Base-by-base conservation (phyloP, 495 filamentous ascomycete genomes). In the Jackrogersella minutella region DNA sequence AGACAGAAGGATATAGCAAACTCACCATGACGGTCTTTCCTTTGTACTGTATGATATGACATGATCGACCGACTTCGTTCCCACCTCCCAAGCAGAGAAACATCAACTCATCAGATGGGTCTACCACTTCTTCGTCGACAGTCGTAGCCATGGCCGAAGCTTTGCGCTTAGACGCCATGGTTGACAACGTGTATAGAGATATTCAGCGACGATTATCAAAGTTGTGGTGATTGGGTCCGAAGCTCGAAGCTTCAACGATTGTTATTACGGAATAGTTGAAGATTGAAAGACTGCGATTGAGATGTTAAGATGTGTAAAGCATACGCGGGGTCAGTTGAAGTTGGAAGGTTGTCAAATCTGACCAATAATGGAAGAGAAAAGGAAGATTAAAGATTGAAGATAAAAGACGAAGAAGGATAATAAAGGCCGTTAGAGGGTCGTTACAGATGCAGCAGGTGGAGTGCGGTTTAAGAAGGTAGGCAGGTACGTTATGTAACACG, bases 21-120 rank as follows among this genome's bases (percentile, higher is more conserved):
- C 88, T 59, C 79, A 94, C 92, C 95, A 99, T 99, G 60, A 99
- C 91, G 5, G 95, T 98, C 74, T 99, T 99, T 16, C 95, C 95
- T 73, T 98, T 99, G 84, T 99, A 99, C 72, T 97, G 92, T 24
- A 99, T 87, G 59, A 99, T 97, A 75, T 99, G 95, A 78, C 95
- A 98, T 60, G 95, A 97, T 58, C 95, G 85, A 53, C 95, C 95
- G 56, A 99, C 95, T 77, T 99, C 95, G 74, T 97, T 98, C 34
- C 95, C 94, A 59, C 95, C 95, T 51, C 95, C 95, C 33, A 99
- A 81, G 65, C 92, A 94, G 50, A 97, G 85, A 73, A 99, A 99
- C 77, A 90, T 91, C 52, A 99, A 84, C 79, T 97, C 92, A 73
- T 99, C 95, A 0, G 90, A 73, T 2, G 90, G 88, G 55, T 93